phyloP scores from a whole-genome alignment of 2,329 filamentous ascomycete genomes.

The Cercospora sp. region DNA sequence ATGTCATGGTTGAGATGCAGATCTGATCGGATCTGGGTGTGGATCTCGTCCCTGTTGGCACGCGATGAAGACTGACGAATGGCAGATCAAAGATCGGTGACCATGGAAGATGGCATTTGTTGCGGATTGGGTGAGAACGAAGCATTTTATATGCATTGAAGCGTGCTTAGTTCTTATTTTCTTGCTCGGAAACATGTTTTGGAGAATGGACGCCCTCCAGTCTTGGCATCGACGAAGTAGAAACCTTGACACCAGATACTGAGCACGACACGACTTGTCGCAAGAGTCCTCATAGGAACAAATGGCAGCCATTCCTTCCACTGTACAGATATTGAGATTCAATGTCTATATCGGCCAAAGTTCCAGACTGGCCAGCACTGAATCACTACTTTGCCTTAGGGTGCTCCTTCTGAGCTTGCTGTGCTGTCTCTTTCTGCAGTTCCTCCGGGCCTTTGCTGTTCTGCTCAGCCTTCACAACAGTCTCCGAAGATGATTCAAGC shows the following conservation, averaged over 20 bases:
- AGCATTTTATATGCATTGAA: not conserved
- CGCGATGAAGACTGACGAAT: not conserved
- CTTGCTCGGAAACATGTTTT: not conserved
- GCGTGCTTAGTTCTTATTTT: not conserved
- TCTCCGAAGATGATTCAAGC: slow-evolving; percentile 45
- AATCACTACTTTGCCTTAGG: slow-evolving; percentile 11
- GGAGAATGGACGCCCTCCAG: not conserved
- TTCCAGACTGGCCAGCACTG: slow-evolving; percentile 24
- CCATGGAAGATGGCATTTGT: not conserved
- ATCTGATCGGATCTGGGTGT: not conserved
- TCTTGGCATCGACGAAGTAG: not conserved
- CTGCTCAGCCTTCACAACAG: slow-evolving; percentile 45
- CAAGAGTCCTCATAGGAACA: not conserved
- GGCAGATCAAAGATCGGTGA: not conserved
- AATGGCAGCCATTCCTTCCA: not conserved
- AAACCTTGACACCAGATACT: not conserved
- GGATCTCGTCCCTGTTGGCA: not conserved
- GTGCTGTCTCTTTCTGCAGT: slow-evolving; percentile 47
- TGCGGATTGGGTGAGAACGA: not conserved
- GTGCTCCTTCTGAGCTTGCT: slow-evolving; percentile 44
- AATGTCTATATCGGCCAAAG: not conserved
- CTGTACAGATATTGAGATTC: not conserved
- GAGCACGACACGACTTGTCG: not conserved
- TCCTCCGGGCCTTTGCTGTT: slow-evolving; percentile 47
- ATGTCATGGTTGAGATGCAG: slow-evolving; percentile 1